Base-by-base conservation (phyloP, 345 rosid genomes). In the Bretschneidera sinensis region DNA sequence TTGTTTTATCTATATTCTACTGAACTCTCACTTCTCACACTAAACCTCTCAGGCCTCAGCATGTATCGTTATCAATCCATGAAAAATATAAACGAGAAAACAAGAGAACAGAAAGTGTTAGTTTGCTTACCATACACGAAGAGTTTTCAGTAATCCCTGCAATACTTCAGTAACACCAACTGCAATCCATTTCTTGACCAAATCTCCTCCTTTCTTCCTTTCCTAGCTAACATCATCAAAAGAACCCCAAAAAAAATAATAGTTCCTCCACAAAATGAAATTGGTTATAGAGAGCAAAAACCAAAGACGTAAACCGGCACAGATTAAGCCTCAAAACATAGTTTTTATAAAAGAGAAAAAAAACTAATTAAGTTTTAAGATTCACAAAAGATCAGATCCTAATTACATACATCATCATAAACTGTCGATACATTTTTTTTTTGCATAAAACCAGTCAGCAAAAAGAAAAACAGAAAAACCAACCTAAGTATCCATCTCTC, bases 91-190 rank as follows among this genome's bases (percentile, higher is more conserved):
- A 54, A 49, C 54, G 34, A 61, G 1, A 20, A 21, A 22, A 54
- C 0, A 1, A 55, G 34, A 60, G 5, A 48, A 39, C 45, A 7
- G 35, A 14, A 39, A 62, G 61, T 28, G 15, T 51, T 43, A 48
- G 18, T 35, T 48, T 33, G 58, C 78, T 74, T 74, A 73, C 76
- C 73, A 63, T 31, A 20, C 20, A 61, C 4, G 45, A 54, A 21
- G 24, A 47, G 31, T 6, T n/a, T 57, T 47, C 43, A 14, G 16
- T 19, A 47, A 57, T 52, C 54, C 52, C 51, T 43, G 55, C 47
- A 17, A 50, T 17, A 50, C 53, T 60, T 19, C 57, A 28, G 33
- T 71, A 25, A 49, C 47, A 43, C 59, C 35, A 57, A 62, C 52
- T 25, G 33, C 66, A 51, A 19, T 24, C 31, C 48, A 23, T 39